Evolutionary conservation across 2,329 filamentous ascomycete genomes (phyloP).

Genomic region (Didymellaceae sp.): DNA sequence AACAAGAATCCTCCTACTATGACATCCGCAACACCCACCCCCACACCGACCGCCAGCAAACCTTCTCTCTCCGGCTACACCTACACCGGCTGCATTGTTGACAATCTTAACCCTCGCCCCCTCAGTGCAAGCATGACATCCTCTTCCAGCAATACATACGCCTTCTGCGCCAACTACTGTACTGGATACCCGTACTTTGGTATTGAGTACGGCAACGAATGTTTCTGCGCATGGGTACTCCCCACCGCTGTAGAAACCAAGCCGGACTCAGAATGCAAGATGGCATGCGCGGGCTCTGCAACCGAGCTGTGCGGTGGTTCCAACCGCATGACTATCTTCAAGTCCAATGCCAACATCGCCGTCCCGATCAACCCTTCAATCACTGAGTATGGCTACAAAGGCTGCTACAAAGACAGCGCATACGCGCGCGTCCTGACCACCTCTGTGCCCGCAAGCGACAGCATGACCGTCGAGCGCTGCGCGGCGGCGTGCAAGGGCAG

Average conservation of each 20-base stretch:
- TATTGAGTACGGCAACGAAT: constrained; percentile 35
- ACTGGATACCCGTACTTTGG: constrained; percentile 31
- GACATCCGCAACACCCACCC: constrained; percentile 4
- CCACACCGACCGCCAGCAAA: constrained; percentile 12
- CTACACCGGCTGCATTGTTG: constrained; percentile 31
- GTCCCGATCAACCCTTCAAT: constrained; percentile 21
- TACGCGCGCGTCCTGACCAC: constrained; percentile 21
- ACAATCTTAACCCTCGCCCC: constrained; percentile 21
- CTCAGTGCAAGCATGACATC: constrained; percentile 18
- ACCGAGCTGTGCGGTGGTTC: constrained; percentile 25
- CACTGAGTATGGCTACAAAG: constrained; percentile 25
- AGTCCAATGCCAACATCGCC: constrained; percentile 10
- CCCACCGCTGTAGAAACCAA: constrained; percentile 23
- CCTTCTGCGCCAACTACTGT: constrained; percentile 29
- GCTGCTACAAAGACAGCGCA: constrained; percentile 32
- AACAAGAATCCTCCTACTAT: constrained; percentile 14
- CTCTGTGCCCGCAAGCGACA: neutral
- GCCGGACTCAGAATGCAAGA: constrained; percentile 26
- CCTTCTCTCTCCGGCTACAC: constrained; percentile 26
- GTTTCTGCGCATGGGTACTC: constrained; percentile 50
- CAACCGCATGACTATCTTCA: constrained; percentile 29
- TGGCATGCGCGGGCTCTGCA: constrained; percentile 25
- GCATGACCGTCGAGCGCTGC: constrained; percentile 27
- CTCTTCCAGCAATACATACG: constrained; percentile 20
- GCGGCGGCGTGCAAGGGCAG: constrained; percentile 13